Percentiles rank a stretch among this genome's conserved stretches.
These are phyloP conservation scores for Fusarium buharicum DNA, from an alignment of 2,329 filamentous ascomycete genomes.

Conservation along the genomic window DNA sequence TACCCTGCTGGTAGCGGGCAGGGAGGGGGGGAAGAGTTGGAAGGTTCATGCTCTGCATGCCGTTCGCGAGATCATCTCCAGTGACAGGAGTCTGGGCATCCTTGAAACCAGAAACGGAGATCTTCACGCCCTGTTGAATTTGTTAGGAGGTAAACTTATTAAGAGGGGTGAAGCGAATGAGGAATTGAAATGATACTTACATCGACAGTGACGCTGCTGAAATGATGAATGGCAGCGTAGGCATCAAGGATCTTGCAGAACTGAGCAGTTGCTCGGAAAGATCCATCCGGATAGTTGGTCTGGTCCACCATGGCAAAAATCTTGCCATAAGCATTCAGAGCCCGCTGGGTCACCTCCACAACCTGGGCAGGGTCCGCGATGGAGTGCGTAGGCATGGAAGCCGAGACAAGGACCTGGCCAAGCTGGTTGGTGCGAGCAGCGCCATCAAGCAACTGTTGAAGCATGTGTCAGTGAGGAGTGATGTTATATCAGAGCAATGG, in stretches of 20 bases:
- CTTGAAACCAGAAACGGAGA: background rate
- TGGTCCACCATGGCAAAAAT: conserved; percentile 63
- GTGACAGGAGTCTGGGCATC: background rate
- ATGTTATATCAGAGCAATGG: background rate
- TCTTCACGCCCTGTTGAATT: background rate
- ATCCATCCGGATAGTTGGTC: conserved; percentile 53
- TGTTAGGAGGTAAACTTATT: conserved; percentile 39
- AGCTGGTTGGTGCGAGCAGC: conserved; percentile 23
- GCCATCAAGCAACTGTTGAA: conserved; percentile 4
- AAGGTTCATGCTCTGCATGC: conserved; percentile 33
- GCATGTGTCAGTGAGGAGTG: background rate
- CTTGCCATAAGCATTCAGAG: conserved; percentile 60
- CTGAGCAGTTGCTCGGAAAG: conserved; percentile 62
- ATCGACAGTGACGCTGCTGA: conserved; percentile 42
- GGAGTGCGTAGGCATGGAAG: conserved; percentile 32
- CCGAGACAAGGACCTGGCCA: conserved; percentile 48
- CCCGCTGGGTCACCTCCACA: conserved; percentile 45
- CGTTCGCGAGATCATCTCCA: conserved; percentile 12
- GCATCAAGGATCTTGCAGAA: conserved; percentile 62
- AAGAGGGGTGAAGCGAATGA: background rate
- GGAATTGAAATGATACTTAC: conserved; percentile 33
- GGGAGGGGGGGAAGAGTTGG: too few relatives aligned
- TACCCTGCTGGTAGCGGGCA: background rate
- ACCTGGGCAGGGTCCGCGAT: conserved; percentile 49
- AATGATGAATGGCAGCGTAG: conserved; percentile 52